These are phyloP conservation scores for Rosa chinensis DNA, from an alignment of 306 rosid genomes.

Conservation along the genomic window DNA sequence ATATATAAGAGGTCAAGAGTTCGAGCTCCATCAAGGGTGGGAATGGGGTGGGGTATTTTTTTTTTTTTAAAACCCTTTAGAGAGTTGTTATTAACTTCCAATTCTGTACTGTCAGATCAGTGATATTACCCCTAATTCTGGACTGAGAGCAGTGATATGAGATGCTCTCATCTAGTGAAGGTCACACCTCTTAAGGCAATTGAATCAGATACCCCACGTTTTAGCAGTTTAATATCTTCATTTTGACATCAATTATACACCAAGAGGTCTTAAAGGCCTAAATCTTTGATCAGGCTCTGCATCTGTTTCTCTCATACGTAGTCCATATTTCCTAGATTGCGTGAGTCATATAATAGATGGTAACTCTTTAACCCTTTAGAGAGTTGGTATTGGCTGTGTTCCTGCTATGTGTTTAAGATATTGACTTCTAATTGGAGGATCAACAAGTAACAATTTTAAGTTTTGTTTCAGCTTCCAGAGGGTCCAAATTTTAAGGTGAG, in stretches of 20 bases:
- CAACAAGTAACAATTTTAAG: background rate
- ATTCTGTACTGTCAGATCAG: too few relatives aligned
- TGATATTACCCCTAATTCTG: background rate
- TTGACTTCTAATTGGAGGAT: background rate
- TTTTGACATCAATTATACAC: background rate
- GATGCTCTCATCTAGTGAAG: background rate
- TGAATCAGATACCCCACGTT: background rate
- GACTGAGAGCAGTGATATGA: background rate
- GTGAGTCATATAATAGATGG: background rate
- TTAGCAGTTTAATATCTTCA: background rate
- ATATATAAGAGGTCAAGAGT: too few relatives aligned
- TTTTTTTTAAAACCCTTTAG: constrained; percentile 9
- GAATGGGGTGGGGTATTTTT: too few relatives aligned
- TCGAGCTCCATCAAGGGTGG: too few relatives aligned
- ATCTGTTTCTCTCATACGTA: background rate
- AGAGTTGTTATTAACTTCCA: background rate
- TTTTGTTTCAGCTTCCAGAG: constrained; percentile 54
- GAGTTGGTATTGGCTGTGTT: background rate
- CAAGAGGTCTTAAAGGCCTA: background rate
- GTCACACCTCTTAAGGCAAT: background rate
- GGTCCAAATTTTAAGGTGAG: constrained; percentile 61
- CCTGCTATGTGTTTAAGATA: background rate
- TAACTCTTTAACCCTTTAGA: background rate
- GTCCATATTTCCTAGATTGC: background rate
- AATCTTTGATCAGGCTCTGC: background rate